Evolutionary conservation across 2,329 filamentous ascomycete genomes (phyloP), one percentile per base, ranked within the genome.

Genomic region (Lojkania enalia): DNA sequence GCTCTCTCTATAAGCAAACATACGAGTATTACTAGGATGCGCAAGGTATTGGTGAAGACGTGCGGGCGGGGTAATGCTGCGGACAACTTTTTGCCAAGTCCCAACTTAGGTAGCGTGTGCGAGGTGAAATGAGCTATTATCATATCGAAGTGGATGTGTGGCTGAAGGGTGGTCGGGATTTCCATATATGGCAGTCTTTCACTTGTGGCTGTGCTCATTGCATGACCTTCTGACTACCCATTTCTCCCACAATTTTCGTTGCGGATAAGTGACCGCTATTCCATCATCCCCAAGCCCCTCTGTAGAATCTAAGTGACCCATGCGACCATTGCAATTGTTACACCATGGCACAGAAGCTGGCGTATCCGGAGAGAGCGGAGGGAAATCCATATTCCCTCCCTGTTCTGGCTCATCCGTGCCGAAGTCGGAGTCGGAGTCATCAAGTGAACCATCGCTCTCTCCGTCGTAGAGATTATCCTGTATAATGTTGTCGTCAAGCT

Each of bases 241-340:
- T 52, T 73, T 74, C 60, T 82, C 77, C 78, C 78, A 81, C 41
- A 73, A 67, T 54, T 79, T 80, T 39, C 79, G 71, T 54, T 80
- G 76, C 25, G 63, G 55, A 49, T 74, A 72, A n/a, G 67, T 71
- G 3, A 80, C 76, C 29, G 60, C 61, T 3, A 66, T 47, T 1
- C 77, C 77, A 51, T 80, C 71, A 52, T 81, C 78, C 13, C 67
- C 71, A 4, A 80, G 60, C 16, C 72, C 69, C 19, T 77, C 75
- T 5, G 70, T 65, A 41, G 63, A 70, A 35, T 72, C 68, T 40
- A 70, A 57, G 60, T 67, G 68, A 21, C 62, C 38, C 9, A 53
- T 55, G 18, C 51, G 55, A 4, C 60, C 66, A 45, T 66, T 67
- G 60, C 74, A 76, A 47, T 70, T 74, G 52, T 70, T 74, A 51